Conservation (phyloP, 805 yeast species). For the Komagataella kurtzmanii region DNA sequence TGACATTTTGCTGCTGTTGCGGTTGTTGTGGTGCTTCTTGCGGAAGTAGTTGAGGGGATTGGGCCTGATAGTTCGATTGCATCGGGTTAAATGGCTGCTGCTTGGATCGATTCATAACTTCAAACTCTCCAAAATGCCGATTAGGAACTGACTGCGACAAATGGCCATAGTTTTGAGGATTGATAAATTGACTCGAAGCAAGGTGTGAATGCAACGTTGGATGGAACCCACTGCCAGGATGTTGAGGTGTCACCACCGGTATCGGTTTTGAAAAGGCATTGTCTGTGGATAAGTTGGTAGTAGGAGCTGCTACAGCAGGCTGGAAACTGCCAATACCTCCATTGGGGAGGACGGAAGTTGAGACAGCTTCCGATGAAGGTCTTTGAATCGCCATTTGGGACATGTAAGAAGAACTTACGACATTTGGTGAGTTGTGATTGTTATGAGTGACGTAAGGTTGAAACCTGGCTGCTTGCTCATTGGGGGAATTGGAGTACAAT, state of each 20-base stretch:
- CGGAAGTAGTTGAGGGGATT: constrained; percentile 4
- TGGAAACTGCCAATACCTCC: constrained; percentile 11
- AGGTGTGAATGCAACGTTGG: not conserved
- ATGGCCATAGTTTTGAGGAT: not conserved
- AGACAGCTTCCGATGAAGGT: not conserved
- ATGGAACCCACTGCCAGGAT: not conserved
- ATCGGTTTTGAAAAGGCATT: constrained; percentile 20
- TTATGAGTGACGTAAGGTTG: constrained; percentile 4
- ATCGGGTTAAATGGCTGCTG: not conserved
- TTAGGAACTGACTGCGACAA: not conserved
- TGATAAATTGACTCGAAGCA: not conserved
- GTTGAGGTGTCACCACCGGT: not conserved
- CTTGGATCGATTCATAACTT: not conserved
- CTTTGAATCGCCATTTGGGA: constrained; percentile 6
- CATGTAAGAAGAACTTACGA: constrained; percentile 29
- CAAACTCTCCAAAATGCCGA: not conserved
- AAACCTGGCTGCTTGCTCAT: not conserved
- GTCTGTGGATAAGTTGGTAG: constrained; percentile 40
- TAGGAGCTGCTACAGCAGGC: constrained; percentile 34
- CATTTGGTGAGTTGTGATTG: constrained; percentile 31
- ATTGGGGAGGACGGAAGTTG: not conserved
- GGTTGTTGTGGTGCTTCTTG: constrained; percentile 8
- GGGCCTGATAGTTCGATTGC: not conserved
- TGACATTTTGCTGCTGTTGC: constrained; percentile 5
- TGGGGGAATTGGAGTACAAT: not conserved